Base-by-base conservation (phyloP, 2,329 filamentous ascomycete species). In the Alternaria sp. region DNA sequence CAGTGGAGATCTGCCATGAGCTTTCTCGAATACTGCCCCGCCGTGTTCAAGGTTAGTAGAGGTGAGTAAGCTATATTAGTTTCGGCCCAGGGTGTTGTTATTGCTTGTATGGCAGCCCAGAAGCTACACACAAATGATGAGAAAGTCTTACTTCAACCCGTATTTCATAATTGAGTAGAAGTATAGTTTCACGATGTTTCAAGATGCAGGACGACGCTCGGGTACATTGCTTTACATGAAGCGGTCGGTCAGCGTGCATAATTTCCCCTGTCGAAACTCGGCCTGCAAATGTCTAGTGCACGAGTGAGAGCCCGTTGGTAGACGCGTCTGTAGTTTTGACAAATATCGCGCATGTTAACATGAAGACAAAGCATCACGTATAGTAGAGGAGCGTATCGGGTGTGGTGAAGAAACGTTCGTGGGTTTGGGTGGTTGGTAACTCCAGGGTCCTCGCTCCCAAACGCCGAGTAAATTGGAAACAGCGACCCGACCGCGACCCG, bases 401-500 rank as follows among this genome's bases (percentile, higher is more conserved):
- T 25, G 46, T 8, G 46, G 46, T 36, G 30, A 49, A 49, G 18
- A 36, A 25, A 49, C 18, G 46, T 16, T 45, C 20, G 30, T 27
- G 41, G 30, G 25, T 48, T n/a, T 41, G 32, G 56, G 50, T 57
- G 53, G 38, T 32, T 45, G 54, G 32, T 28, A 18, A 45, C 28
- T 22, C 5, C 12, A 53, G 48, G 43, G 45, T 46, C 52, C 36
- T 60, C 57, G 63, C 54, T 63, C 43, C 41, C 54, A 63, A 60
- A 56, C 54, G 60, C 57, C 63, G 57, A 61, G 57, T 61, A 51
- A 63, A 63, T 60, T 56, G 60, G 54, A 63, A 63, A 60, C 60
- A 46, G 53, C 49, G 56, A 63, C 60, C 49, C 60, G 50, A 59
- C 56, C 43, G 14, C 46, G 46, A 50, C 30, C 20, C 46, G 20